These are phyloP conservation scores for Lenzites betulinus DNA, from an alignment of 768 basidiomycete species.

Conservation along the genomic window DNA sequence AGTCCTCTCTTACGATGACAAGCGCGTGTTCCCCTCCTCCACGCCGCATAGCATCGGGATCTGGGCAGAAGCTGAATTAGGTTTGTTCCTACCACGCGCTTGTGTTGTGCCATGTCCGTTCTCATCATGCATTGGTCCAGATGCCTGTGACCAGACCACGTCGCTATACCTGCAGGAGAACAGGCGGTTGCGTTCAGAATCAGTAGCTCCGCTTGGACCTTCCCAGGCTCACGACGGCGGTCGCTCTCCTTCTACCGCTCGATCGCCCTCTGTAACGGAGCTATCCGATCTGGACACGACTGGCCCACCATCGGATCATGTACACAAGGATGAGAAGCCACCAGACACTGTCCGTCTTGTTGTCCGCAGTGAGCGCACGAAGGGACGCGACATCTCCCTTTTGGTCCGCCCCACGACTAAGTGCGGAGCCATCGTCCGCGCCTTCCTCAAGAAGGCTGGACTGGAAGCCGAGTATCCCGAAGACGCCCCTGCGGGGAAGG, in stretches of 20 bases:
- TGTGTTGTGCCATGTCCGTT: not conserved
- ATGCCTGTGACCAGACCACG: conserved; percentile 64
- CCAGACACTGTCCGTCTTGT: conserved; percentile 63
- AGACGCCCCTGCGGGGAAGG: conserved; percentile 32
- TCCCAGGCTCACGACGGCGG: not conserved
- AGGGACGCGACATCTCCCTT: conserved; percentile 60
- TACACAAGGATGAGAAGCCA: conserved; percentile 34
- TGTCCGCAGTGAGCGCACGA: conserved; percentile 58
- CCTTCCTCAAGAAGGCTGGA: conserved; percentile 70
- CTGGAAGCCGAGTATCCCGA: conserved; percentile 53
- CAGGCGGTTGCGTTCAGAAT: conserved; percentile 30
- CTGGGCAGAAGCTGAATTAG: conserved; percentile 68
- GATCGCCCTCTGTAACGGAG: conserved; percentile 20
- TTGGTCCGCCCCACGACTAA: conserved; percentile 75
- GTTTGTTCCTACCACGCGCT: conserved; percentile 36
- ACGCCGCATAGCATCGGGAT: conserved; percentile 66
- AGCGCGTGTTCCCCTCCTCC: conserved; percentile 67
- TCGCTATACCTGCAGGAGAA: conserved; percentile 62
- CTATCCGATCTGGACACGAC: conserved; percentile 22
- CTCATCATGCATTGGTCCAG: conserved; percentile 38
- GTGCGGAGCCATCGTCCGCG: conserved; percentile 73
- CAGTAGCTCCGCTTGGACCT: conserved; percentile 19
- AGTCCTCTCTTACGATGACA: conserved; percentile 60
- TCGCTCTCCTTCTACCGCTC: conserved; percentile 15
- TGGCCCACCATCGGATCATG: conserved; percentile 21